phyloP scores from a whole-genome alignment of 768 basidiomycete species.

The Rhizopogon vulgaris region DNA sequence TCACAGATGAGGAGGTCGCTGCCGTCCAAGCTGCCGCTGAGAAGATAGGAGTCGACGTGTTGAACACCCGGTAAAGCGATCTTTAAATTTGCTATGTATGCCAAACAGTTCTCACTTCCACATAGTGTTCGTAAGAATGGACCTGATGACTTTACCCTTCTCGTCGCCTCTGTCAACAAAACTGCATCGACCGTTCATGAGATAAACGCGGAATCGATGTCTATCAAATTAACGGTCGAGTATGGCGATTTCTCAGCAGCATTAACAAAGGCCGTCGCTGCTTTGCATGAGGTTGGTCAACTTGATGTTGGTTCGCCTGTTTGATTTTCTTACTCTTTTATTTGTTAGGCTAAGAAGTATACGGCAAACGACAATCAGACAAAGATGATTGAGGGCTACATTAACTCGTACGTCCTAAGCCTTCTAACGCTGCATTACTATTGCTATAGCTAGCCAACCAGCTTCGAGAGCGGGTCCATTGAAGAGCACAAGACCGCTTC shows the following conservation, averaged over 20 bases:
- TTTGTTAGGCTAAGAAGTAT: slow-evolving; percentile 60
- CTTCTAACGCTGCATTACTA: not conserved
- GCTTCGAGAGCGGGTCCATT: slow-evolving; percentile 75
- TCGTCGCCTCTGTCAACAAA: slow-evolving; percentile 63
- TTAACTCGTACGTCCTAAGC: slow-evolving; percentile 52
- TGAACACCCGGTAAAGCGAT: slow-evolving; percentile 67
- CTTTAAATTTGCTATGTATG: not conserved
- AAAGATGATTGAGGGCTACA: slow-evolving; percentile 72
- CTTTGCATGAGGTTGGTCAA: slow-evolving; percentile 50
- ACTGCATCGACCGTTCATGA: slow-evolving; percentile 37
- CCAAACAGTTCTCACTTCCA: not conserved
- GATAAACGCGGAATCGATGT: slow-evolving; percentile 34
- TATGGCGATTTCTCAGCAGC: slow-evolving; percentile 69
- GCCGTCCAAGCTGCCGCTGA: slow-evolving; percentile 72
- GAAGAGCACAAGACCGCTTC: slow-evolving; percentile 76
- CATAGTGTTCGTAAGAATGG: slow-evolving; percentile 67
- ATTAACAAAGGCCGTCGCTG: slow-evolving; percentile 47
- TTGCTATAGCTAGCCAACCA: not conserved
- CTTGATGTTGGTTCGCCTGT: not conserved
- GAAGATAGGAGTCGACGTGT: slow-evolving; percentile 63
- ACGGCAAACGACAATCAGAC: slow-evolving; percentile 67
- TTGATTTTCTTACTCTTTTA: not conserved
- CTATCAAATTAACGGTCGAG: slow-evolving; percentile 54
- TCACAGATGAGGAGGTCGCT: slow-evolving; percentile 74
- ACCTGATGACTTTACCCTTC: slow-evolving; percentile 54